Evolutionary conservation across 768 basidiomycete genomes (phyloP).

Genomic region (Tulasnella sp.): DNA sequence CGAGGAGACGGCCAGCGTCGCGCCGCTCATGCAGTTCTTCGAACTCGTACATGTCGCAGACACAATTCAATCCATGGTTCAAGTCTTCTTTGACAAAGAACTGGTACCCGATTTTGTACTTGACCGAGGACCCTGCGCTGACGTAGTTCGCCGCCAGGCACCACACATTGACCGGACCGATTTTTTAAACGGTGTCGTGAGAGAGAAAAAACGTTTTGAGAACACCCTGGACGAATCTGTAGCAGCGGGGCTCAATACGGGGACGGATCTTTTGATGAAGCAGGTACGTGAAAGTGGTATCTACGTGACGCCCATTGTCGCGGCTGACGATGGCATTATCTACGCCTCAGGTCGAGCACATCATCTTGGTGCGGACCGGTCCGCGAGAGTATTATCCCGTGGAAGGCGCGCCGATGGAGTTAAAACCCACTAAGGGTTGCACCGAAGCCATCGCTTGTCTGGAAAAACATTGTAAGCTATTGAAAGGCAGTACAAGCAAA

Average conservation of each 20-base stretch:
- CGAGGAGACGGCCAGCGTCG: constrained; percentile 66
- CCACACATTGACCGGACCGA: constrained; percentile 86
- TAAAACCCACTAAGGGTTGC: constrained; percentile 79
- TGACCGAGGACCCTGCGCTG: no score
- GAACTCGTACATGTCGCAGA: constrained; percentile 95
- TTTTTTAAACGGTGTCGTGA: constrained; percentile 81
- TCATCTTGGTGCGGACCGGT: constrained; percentile 68
- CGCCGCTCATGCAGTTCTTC: constrained; percentile 91
- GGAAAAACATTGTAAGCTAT: constrained; percentile 77
- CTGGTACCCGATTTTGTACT: constrained; percentile 38
- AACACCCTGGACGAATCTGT: constrained; percentile 86
- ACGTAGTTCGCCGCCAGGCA: constrained; percentile 34
- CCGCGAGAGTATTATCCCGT: constrained; percentile 85
- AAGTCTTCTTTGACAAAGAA: constrained; percentile 97
- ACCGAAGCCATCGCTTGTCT: constrained; percentile 81
- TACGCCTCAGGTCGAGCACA: constrained; percentile 71
- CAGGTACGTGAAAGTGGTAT: constrained; percentile 40
- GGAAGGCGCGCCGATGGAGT: constrained; percentile 63
- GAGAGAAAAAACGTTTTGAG: constrained; percentile 96
- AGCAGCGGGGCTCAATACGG: constrained; percentile 85
- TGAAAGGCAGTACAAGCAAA: constrained; percentile 88
- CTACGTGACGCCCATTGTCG: background rate
- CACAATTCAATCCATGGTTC: constrained; percentile 93
- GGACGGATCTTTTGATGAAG: constrained; percentile 90
- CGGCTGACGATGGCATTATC: background rate